These are phyloP conservation scores for Yamadazyma ubonensis DNA, from an alignment of 805 yeast species.

Conservation along the genomic window DNA sequence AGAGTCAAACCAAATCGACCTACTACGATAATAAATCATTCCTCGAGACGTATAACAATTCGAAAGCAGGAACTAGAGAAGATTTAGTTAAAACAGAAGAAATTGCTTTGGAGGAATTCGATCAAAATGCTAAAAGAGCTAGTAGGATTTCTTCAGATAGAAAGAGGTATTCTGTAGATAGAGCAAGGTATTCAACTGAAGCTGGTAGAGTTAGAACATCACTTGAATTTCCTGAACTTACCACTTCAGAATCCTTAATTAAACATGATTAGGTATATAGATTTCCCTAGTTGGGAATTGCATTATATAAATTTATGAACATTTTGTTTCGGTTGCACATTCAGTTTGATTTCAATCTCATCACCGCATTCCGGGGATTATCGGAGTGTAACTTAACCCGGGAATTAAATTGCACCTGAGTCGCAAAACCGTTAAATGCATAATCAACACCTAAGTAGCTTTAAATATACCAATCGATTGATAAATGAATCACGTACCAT, in stretches of 20 bases:
- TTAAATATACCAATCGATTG: neutral
- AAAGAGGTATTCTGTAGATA: conserved; percentile 11
- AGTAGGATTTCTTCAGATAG: conserved; percentile 22
- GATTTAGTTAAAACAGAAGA: conserved; percentile 49
- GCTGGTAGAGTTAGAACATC: conserved; percentile 13
- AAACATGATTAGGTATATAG: neutral
- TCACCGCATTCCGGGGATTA: conserved; percentile 6
- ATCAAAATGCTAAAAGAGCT: conserved; percentile 22
- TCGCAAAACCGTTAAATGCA: conserved; percentile 1
- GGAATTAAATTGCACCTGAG: neutral
- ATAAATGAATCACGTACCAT: too few species aligned
- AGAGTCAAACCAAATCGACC: conserved; percentile 26
- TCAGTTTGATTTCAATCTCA: conserved; percentile 6
- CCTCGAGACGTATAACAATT: conserved; percentile 30
- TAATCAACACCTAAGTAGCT: too few species aligned
- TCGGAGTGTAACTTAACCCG: conserved; percentile 6
- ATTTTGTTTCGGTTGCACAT: conserved; percentile 1
- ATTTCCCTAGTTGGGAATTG: conserved; percentile 1
- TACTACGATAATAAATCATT: conserved; percentile 31
- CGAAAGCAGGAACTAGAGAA: conserved; percentile 24
- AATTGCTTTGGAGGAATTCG: conserved; percentile 47
- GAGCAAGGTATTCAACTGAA: conserved; percentile 8
- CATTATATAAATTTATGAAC: conserved; percentile 6
- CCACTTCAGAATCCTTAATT: conserved; percentile 14
- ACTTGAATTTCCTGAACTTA: conserved; percentile 16